These are phyloP conservation scores for Solanum phureja DNA, from an alignment of 257 asterid species.

Conservation along the genomic window DNA sequence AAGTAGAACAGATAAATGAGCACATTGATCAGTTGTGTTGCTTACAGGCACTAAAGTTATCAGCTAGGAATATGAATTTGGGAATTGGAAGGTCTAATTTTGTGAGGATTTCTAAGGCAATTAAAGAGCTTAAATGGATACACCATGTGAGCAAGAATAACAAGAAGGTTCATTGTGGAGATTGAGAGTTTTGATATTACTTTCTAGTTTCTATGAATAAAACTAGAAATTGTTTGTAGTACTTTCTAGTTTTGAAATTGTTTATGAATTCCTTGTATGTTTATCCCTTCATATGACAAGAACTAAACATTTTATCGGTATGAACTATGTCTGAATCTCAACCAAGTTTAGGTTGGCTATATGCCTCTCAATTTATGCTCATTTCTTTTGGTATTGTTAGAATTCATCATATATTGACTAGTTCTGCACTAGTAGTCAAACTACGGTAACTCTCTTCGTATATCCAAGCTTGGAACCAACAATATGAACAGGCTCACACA, in stretches of 20 bases:
- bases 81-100: slow-evolving; percentile 70
- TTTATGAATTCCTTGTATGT: not conserved
- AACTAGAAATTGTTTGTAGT: not conserved
- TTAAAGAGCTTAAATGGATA: slow-evolving; percentile 83
- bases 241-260: not conserved
- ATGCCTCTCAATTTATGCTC: not conserved
- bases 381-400: not conserved
- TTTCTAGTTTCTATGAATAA: not conserved
- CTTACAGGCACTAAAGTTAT: slow-evolving; percentile 59
- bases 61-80: slow-evolving; percentile 67
- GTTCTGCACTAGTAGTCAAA: not conserved
- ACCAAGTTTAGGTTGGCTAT: not conserved
- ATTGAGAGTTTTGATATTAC: slow-evolving; percentile 2
- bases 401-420: not conserved
- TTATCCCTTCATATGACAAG: not conserved
- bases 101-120: slow-evolving; percentile 58
- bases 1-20: slow-evolving; percentile 9
- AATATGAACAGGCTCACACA: not conserved
- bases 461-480: not conserved
- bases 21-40: slow-evolving; percentile 53
- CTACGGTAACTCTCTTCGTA: not conserved
- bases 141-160: slow-evolving; percentile 38
- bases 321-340: not conserved
- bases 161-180: slow-evolving; percentile 85
- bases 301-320: not conserved